These are phyloP conservation scores for Venturia aucupariae DNA, from an alignment of 2,329 filamentous ascomycete genomes.

Conservation along the genomic window DNA sequence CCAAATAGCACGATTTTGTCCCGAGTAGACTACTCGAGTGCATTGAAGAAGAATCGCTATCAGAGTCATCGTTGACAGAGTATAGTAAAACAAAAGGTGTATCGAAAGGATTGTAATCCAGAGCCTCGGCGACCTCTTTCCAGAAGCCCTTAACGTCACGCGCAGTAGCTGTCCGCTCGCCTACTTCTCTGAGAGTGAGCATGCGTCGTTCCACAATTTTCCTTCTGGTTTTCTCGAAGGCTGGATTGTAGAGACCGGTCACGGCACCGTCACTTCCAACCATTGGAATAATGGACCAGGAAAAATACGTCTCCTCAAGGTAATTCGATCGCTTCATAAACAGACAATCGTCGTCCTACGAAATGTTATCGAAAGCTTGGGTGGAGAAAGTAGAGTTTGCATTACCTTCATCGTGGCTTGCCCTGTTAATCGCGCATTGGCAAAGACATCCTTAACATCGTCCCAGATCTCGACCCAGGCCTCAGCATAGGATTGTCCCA, in stretches of 20 bases:
- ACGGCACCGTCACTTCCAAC: slow-evolving; percentile 66
- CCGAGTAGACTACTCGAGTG: slow-evolving; percentile 57
- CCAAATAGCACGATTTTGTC: slow-evolving; percentile 57
- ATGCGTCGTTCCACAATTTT: slow-evolving; percentile 73
- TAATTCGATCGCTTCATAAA: slow-evolving; percentile 62
- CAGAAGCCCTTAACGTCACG: slow-evolving; percentile 66
- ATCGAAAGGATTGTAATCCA: slow-evolving; percentile 66
- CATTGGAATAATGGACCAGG: slow-evolving; percentile 72
- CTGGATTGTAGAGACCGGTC: slow-evolving; percentile 68
- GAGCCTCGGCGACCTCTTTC: slow-evolving; percentile 56
- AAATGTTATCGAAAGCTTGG: not conserved
- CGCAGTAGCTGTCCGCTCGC: slow-evolving; percentile 64
- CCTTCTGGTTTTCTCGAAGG: slow-evolving; percentile 70
- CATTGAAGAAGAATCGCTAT: slow-evolving; percentile 63
- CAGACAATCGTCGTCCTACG: slow-evolving; percentile 59
- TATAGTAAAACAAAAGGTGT: slow-evolving; percentile 71
- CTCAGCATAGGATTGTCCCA: slow-evolving; percentile 61
- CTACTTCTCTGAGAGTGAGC: slow-evolving; percentile 68
- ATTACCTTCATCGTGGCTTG: slow-evolving; percentile 65
- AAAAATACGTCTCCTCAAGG: slow-evolving; percentile 73
- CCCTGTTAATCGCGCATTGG: slow-evolving; percentile 57
- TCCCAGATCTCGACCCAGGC: slow-evolving; percentile 70
- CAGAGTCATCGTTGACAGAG: slow-evolving; percentile 60
- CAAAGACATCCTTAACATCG: slow-evolving; percentile 58
- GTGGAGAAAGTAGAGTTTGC: slow-evolving; percentile 16